Conservation (phyloP, 2,329 filamentous ascomycete genomes). For the Fusarium brachygibbosum region DNA sequence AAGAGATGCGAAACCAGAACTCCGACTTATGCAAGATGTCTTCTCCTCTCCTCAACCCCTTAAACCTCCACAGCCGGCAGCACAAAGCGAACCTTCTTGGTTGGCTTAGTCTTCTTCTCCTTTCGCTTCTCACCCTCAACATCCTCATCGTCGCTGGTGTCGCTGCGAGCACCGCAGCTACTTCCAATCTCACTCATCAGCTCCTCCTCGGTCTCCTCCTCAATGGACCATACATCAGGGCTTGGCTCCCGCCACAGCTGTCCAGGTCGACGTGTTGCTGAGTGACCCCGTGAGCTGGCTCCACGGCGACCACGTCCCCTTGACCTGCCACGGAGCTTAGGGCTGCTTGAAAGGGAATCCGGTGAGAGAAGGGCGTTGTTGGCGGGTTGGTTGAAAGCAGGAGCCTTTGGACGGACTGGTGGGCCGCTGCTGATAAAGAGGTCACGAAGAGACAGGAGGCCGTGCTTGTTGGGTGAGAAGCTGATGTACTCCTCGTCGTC, state of each 20-base stretch:
- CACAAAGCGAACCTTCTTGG: constrained; percentile 70
- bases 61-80: constrained; percentile 60
- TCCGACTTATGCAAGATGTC: constrained; percentile 45
- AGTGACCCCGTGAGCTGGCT: constrained; percentile 47
- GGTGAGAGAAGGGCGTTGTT: constrained; percentile 49
- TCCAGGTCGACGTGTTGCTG: constrained; percentile 55
- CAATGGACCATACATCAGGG: constrained; percentile 71
- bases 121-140: constrained; percentile 30
- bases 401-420: constrained; percentile 51
- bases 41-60: constrained; percentile 8
- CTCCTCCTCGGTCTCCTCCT: constrained; percentile 70
- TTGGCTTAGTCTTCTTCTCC: constrained; percentile 60
- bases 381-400: constrained; percentile 50
- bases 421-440: constrained; percentile 56
- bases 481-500: constrained; percentile 66
- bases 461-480: constrained; percentile 58
- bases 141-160: constrained; percentile 48
- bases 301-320: constrained; percentile 50
- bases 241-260: constrained; percentile 69
- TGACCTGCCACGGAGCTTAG: constrained; percentile 50
- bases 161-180: constrained; percentile 49
- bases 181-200: constrained; percentile 60
- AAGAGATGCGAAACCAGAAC: constrained; percentile 24
- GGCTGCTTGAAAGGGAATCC: constrained; percentile 47
- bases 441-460: constrained; percentile 60